A percentile compares a stretch with the other conserved stretches of the same genome.
Evolutionary conservation across 2,329 filamentous ascomycete species (phyloP).

Genomic region (Fusarium albosuccineum): DNA sequence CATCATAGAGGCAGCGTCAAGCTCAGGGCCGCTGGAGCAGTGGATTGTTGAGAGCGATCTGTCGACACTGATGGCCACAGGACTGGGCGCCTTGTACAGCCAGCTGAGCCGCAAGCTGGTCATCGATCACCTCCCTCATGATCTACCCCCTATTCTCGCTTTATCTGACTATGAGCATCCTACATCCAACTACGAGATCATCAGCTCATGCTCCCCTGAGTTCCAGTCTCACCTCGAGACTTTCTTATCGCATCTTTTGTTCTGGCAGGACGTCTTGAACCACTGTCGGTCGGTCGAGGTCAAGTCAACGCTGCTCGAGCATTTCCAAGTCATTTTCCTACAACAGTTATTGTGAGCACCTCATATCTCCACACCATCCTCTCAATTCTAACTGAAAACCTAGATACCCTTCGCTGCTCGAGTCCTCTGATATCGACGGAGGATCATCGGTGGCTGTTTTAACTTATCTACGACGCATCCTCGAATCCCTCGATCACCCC

Average conservation of each 20-base stretch:
- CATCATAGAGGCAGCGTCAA: constrained; percentile 92
- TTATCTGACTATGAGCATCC: constrained; percentile 90
- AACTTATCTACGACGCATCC: constrained; percentile 90
- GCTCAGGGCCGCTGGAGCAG: constrained; percentile 84
- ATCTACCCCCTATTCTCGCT: constrained; percentile 84
- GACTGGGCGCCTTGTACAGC: constrained; percentile 81
- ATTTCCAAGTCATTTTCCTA: constrained; percentile 96
- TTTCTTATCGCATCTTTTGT: constrained; percentile 93
- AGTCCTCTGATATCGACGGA: constrained; percentile 96
- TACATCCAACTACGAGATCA: constrained; percentile 75
- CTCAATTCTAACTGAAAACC: constrained; percentile 8
- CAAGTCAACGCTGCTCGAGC: constrained; percentile 91
- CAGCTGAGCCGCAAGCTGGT: constrained; percentile 82
- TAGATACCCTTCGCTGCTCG: constrained; percentile 93
- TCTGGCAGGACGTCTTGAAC: constrained; percentile 98
- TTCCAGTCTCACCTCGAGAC: constrained; percentile 91
- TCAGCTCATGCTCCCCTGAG: constrained; percentile 78
- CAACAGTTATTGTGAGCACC: constrained; percentile 85
- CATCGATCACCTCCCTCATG: constrained; percentile 79
- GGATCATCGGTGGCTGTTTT: constrained; percentile 96
- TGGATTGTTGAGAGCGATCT: constrained; percentile 98
- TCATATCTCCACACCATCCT: not conserved
- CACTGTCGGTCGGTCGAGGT: constrained; percentile 94
- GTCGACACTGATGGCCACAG: constrained; percentile 96
- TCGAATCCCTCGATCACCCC: constrained; percentile 91